Conservation (phyloP, 805 yeast genomes). For the Myxozyma neotropica region DNA sequence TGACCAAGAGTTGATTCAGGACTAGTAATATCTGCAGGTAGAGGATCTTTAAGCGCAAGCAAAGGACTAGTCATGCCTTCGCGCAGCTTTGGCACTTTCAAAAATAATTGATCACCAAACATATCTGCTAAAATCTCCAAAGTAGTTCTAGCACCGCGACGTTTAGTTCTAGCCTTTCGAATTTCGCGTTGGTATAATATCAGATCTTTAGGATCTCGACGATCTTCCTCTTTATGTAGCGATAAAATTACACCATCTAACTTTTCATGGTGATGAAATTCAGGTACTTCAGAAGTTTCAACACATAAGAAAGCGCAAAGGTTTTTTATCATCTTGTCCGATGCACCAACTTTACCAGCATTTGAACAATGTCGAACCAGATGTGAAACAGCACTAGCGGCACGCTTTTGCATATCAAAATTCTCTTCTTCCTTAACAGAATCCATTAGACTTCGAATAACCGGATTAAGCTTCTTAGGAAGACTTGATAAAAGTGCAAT, state of each 20-base stretch:
- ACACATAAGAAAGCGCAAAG: slow-evolving; percentile 92
- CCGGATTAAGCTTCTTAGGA: slow-evolving; percentile 87
- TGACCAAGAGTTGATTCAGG: slow-evolving; percentile 64
- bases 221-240: slow-evolving; percentile 72
- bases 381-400: slow-evolving; percentile 68
- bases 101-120: slow-evolving; percentile 60
- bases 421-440: slow-evolving; percentile 78
- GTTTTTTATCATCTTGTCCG: slow-evolving; percentile 87
- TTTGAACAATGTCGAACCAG: slow-evolving; percentile 62
- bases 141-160: slow-evolving; percentile 79
- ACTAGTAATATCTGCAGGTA: slow-evolving; percentile 42
- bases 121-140: slow-evolving; percentile 59
- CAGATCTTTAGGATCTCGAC: slow-evolving; percentile 59
- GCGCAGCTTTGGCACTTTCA: slow-evolving; percentile 65
- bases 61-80: slow-evolving; percentile 70
- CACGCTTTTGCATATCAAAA: slow-evolving; percentile 63
- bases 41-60: slow-evolving; percentile 41
- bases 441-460: slow-evolving; percentile 89
- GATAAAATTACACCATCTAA: slow-evolving; percentile 65
- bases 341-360: slow-evolving; percentile 66
- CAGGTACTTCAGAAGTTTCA: slow-evolving; percentile 95
- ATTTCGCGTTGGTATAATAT: slow-evolving; percentile 64
- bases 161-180: slow-evolving; percentile 73
- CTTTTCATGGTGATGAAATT: slow-evolving; percentile 66
- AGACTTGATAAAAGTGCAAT: slow-evolving; percentile 54